A percentile compares a stretch with the other conserved stretches of the same genome.
Conservation (phyloP, 805 yeast species). For the Torulaspora indica region DNA sequence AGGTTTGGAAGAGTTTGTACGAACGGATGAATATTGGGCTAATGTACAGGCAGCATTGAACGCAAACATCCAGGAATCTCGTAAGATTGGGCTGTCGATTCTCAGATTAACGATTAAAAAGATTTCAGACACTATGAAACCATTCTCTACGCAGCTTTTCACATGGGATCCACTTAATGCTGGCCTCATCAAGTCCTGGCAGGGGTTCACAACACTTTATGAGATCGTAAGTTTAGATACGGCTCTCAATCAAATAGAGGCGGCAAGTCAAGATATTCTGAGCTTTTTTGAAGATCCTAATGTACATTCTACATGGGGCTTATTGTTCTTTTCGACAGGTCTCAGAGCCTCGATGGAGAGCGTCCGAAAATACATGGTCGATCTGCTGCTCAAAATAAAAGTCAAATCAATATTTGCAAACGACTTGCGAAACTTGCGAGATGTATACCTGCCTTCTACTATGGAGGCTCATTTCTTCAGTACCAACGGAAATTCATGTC, state of each 20-base stretch:
- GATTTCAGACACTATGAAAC: constrained; percentile 24
- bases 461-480: constrained; percentile 61
- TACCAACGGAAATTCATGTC: constrained; percentile 44
- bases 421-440: constrained; percentile 37
- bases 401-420: constrained; percentile 46
- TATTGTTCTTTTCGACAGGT: constrained; percentile 70
- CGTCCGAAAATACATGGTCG: constrained; percentile 59
- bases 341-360: constrained; percentile 72
- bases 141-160: constrained; percentile 15
- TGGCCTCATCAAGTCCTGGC: constrained; percentile 50
- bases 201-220: constrained; percentile 63
- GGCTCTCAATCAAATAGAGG: constrained; percentile 79
- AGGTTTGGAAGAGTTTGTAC: constrained; percentile 11
- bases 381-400: constrained; percentile 49
- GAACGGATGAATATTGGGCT: constrained; percentile 47
- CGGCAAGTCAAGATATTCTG: constrained; percentile 61
- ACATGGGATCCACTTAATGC: constrained; percentile 25
- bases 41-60: constrained; percentile 52
- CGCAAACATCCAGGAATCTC: constrained; percentile 55
- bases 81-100: constrained; percentile 64
- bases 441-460: constrained; percentile 51
- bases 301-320: constrained; percentile 67
- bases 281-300: constrained; percentile 48
- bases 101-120: constrained; percentile 55
- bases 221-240: constrained; percentile 83